These are phyloP conservation scores for Mortierella sp. DNA, from an alignment of 371 early-diverging fungal genomes.

Conservation along the genomic window DNA sequence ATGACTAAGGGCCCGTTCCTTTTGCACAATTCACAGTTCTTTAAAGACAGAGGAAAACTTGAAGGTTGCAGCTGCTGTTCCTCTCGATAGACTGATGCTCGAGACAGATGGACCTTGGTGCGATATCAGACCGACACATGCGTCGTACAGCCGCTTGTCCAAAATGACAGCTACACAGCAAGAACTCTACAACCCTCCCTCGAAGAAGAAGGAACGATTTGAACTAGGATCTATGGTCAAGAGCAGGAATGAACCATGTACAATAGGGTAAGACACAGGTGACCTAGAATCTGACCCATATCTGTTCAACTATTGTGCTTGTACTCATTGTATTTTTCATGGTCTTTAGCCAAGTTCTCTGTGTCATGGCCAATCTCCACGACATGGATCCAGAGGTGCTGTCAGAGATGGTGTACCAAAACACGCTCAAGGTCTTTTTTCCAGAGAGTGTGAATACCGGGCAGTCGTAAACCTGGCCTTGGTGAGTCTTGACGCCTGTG, in stretches of 20 bases:
- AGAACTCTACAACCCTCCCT: conserved; percentile 55
- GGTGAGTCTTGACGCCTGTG: no score
- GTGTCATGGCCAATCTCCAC: conserved; percentile 68
- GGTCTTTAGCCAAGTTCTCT: conserved; percentile 72
- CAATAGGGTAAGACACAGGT: conserved; percentile 77
- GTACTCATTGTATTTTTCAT: conserved; percentile 3
- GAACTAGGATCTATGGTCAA: conserved; percentile 81
- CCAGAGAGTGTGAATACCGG: no score
- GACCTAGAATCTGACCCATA: no score
- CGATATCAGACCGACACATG: conserved; percentile 92
- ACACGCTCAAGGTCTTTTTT: conserved; percentile 70
- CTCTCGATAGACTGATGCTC: conserved; percentile 86
- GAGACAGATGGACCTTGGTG: conserved; percentile 99
- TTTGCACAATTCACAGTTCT: conserved; percentile 57
- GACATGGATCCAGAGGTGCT: conserved; percentile 59
- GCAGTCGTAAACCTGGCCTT: no score
- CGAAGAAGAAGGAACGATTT: conserved; percentile 79
- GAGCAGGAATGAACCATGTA: conserved; percentile 88
- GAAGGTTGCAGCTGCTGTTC: conserved; percentile 82
- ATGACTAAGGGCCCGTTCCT: no score
- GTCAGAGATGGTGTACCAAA: conserved; percentile 67
- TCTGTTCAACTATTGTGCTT: neutral
- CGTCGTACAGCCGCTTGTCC: conserved; percentile 71
- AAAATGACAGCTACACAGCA: conserved; percentile 51
- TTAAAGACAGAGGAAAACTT: conserved; percentile 90